Evolutionary conservation across 345 rosid genomes (phyloP).

Genomic region (Hirschfeldia incana): DNA sequence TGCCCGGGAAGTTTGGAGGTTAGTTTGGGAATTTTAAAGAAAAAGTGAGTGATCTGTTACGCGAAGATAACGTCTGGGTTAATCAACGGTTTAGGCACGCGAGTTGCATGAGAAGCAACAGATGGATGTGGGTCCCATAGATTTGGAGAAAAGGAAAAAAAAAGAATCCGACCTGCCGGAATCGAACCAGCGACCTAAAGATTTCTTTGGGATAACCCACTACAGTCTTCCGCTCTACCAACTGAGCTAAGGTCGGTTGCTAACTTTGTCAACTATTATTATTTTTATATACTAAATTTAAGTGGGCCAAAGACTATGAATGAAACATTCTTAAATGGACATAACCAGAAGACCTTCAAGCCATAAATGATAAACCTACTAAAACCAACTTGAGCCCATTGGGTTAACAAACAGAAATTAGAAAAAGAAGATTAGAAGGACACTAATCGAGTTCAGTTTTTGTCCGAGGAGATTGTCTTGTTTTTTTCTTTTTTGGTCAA

Average conservation of each 20-base stretch:
- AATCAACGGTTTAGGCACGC: slow-evolving; percentile 41
- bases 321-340: background rate
- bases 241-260: slow-evolving; percentile 89
- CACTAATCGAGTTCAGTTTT: background rate
- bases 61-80: slow-evolving; percentile 28
- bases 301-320: background rate
- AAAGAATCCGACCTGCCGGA: slow-evolving; percentile 72
- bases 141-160: background rate
- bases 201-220: slow-evolving; percentile 46
- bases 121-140: slow-evolving; percentile 9
- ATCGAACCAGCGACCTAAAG: slow-evolving; percentile 89
- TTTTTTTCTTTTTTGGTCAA: too few relatives aligned
- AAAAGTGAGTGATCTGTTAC: slow-evolving; percentile 19
- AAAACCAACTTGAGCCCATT: background rate
- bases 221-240: slow-evolving; percentile 99
- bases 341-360: background rate
- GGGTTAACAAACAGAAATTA: background rate
- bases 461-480: background rate
- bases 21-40: background rate
- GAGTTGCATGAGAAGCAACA: slow-evolving; percentile 23
- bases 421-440: background rate
- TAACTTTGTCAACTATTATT: rapidly evolving
- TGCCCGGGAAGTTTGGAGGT: slow-evolving; percentile 33
- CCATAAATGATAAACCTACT: background rate
- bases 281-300: background rate